phyloP scores from a whole-genome alignment of 1,284 basidiomycete species.

The Meripilus lineatus region DNA sequence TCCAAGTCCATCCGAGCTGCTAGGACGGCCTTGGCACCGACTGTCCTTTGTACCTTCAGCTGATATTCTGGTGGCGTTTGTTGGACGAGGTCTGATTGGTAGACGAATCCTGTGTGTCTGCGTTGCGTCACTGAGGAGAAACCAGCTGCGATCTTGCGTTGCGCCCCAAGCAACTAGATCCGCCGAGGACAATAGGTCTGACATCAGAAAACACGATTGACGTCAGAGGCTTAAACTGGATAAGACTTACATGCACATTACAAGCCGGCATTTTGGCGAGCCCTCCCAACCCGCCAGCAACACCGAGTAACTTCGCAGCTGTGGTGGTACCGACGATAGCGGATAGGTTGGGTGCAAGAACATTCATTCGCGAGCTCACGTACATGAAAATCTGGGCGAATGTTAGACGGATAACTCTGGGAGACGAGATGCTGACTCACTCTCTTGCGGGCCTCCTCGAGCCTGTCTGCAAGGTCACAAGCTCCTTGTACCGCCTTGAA shows the following conservation, averaged over 20 bases:
- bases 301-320: constrained; percentile 96
- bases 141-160: constrained; percentile 85
- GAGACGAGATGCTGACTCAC: constrained; percentile 32
- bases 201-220: too few species aligned
- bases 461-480: constrained; percentile 80
- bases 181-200: too few species aligned
- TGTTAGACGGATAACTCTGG: background rate
- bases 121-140: constrained; percentile 78
- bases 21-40: constrained; percentile 88
- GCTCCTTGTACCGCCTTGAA: constrained; percentile 85
- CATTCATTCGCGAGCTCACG: constrained; percentile 98
- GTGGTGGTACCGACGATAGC: constrained; percentile 97
- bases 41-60: constrained; percentile 87
- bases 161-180: constrained; percentile 83
- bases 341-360: constrained; percentile 96
- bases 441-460: constrained; percentile 87
- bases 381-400: constrained; percentile 84
- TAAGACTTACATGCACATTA: constrained; percentile 80
- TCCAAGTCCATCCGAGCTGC: constrained; percentile 93
- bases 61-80: constrained; percentile 89
- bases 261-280: constrained; percentile 94
- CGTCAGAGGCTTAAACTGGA: constrained; percentile 1
- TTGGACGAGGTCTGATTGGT: constrained; percentile 86
- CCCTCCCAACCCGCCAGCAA: constrained; percentile 89
- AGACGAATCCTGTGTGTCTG: constrained; percentile 96